A percentile compares a stretch with the other conserved stretches of the same genome.
These are phyloP conservation scores for Kondoa subrosea DNA, from an alignment of 768 basidiomycete species.

Conservation along the genomic window DNA sequence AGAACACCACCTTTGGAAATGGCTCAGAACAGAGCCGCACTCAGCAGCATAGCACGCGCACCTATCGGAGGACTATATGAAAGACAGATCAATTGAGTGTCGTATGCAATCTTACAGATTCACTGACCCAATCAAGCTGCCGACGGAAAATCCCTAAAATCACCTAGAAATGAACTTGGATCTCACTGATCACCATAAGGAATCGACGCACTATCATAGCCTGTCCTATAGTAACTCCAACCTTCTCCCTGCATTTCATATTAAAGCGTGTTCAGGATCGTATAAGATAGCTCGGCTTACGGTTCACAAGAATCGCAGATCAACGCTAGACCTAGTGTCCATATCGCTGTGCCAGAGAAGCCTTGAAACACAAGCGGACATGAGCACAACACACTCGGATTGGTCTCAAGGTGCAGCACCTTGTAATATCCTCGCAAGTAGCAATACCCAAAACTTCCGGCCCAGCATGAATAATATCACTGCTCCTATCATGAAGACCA, in stretches of 20 bases:
- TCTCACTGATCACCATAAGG: no score
- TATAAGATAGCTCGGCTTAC: no score
- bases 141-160: no score
- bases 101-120: background rate
- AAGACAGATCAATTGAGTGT: background rate
- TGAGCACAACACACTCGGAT: constrained; percentile 6
- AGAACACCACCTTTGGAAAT: constrained; percentile 2
- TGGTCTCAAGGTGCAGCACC: constrained; percentile 6
- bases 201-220: constrained; percentile 9
- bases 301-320: background rate
- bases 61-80: background rate
- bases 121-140: no score
- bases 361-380: constrained; percentile 24
- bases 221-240: background rate
- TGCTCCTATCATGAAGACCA: constrained; percentile 25
- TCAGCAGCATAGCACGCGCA: background rate
- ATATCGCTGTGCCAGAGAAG: constrained; percentile 17
- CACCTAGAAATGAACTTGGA: no score
- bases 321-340: constrained; percentile 18
- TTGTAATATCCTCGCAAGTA: constrained; percentile 20
- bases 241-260: no score
- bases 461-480: constrained; percentile 26
- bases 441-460: constrained; percentile 16
- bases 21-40: background rate
- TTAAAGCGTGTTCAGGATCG: no score